phyloP scores from a whole-genome alignment of 2,329 filamentous ascomycete species.

The Colletotrichum horii region DNA sequence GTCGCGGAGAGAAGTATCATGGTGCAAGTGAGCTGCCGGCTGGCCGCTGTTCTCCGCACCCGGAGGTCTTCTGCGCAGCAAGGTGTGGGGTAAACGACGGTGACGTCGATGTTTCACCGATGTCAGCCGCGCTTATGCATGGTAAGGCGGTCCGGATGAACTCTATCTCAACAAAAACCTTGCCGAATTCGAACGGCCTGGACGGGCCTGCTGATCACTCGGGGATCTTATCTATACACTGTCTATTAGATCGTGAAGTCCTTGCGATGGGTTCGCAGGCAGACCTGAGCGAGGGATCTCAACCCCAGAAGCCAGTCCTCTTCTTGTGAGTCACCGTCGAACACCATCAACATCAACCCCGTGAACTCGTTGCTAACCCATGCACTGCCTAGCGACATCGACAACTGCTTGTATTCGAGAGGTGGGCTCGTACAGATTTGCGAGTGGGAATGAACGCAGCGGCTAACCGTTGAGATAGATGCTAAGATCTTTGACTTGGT shows the following conservation, averaged over 20 bases:
- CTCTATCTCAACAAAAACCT: neutral
- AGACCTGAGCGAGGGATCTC: neutral
- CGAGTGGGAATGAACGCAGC: neutral
- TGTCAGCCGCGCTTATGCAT: neutral
- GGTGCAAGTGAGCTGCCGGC: neutral
- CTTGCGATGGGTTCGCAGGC: neutral
- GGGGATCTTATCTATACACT: neutral
- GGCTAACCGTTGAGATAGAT: slow-evolving; percentile 43
- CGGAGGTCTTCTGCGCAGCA: neutral
- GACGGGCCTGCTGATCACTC: neutral
- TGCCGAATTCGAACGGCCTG: neutral
- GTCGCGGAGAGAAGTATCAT: neutral
- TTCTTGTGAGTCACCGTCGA: neutral
- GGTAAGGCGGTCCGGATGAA: neutral
- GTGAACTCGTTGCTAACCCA: neutral
- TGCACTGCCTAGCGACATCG: neutral
- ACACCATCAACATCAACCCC: neutral
- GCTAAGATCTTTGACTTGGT: slow-evolving; percentile 87
- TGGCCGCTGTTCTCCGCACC: neutral
- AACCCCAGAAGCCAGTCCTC: neutral
- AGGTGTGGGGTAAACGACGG: neutral
- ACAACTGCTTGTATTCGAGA: neutral
- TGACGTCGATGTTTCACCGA: neutral
- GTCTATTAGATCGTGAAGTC: neutral
- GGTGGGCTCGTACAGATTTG: neutral